phyloP scores from a whole-genome alignment of 2,329 filamentous ascomycete genomes.

The Volutella citrinella region DNA sequence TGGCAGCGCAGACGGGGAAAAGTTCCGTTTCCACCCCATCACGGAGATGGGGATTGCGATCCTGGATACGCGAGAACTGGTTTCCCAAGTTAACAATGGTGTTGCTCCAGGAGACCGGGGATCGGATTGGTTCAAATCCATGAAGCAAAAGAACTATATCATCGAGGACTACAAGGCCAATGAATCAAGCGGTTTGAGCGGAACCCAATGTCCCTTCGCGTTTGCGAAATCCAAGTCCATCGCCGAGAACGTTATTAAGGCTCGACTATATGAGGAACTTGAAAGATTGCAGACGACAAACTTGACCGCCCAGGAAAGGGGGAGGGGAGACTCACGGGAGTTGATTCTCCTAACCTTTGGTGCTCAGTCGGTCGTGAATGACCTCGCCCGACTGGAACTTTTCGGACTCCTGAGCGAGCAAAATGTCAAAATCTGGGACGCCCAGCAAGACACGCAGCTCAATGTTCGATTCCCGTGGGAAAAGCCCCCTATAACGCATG shows the following conservation, averaged over 20 bases:
- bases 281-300: constrained; percentile 6
- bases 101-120: constrained; percentile 10
- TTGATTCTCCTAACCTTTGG: constrained; percentile 13
- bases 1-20: too few relatives aligned
- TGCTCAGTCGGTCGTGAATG: constrained; percentile 1
- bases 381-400: constrained; percentile 5
- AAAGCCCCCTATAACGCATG: constrained; percentile 9
- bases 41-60: constrained; percentile 9
- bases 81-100: neutral
- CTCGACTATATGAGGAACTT: constrained; percentile 4
- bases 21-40: constrained; percentile 6
- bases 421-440: constrained; percentile 10
- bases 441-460: constrained; percentile 5
- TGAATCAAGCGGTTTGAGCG: too few relatives aligned
- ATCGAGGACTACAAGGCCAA: constrained; percentile 10
- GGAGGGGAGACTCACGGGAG: constrained; percentile 1
- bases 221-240: constrained; percentile 13
- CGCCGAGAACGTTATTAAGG: neutral
- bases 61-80: constrained; percentile 12
- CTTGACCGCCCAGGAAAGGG: constrained; percentile 5
- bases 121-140: constrained; percentile 15
- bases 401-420: constrained; percentile 4
- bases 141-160: constrained; percentile 12
- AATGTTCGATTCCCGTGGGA: constrained; percentile 7
- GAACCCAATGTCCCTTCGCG: constrained; percentile 13